phyloP scores from a whole-genome alignment of 129 eudicot species.

The Centella asiatica region DNA sequence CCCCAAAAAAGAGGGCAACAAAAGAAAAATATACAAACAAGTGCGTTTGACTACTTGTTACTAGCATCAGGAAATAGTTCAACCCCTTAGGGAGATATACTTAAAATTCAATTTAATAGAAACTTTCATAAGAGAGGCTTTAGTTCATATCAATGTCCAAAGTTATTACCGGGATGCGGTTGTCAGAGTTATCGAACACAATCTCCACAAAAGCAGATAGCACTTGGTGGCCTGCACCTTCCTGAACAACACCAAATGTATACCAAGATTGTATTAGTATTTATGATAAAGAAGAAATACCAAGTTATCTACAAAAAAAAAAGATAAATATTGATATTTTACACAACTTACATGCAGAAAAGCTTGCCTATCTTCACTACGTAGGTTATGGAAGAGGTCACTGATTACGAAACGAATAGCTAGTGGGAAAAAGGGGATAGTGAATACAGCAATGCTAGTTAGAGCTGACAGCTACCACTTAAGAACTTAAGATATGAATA shows the following conservation, averaged over 20 bases:
- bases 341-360: constrained; percentile 79
- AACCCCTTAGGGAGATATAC: background rate
- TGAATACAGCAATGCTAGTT: too few species aligned
- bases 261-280: background rate
- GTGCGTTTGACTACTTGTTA: too few species aligned
- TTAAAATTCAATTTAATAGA: background rate
- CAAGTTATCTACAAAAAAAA: background rate
- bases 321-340: background rate
- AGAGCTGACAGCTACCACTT: too few species aligned
- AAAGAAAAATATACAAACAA: too few species aligned
- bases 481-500: background rate
- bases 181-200: constrained; percentile 91
- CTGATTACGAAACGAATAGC: constrained; percentile 96
- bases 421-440: constrained; percentile 17
- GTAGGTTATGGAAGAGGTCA: constrained; percentile 89
- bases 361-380: constrained; percentile 88
- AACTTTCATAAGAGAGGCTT: background rate
- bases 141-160: background rate
- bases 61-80: background rate
- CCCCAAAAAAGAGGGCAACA: too few species aligned
- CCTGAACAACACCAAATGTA: constrained; percentile 37
- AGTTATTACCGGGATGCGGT: constrained; percentile 81
- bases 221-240: constrained; percentile 98
- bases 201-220: constrained; percentile 98
- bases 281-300: too few species aligned